A percentile compares a stretch with the other conserved stretches of the same genome.
These are phyloP conservation scores for Tetradesmus obliquus DNA, from an alignment of 139 green algal genomes.

Conservation along the genomic window DNA sequence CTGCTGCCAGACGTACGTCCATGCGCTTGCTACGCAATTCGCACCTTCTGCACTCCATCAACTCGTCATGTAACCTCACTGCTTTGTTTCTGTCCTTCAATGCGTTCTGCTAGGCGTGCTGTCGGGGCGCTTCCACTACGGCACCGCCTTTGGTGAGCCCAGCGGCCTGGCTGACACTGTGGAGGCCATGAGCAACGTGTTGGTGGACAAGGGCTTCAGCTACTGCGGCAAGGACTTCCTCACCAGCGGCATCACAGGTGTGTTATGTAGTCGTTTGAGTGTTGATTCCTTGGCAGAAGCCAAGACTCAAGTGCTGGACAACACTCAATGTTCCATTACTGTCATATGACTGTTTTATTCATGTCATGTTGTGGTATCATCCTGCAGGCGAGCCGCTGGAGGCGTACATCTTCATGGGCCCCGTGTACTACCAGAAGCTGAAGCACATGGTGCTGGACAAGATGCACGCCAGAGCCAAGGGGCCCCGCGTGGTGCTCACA, in stretches of 20 bases:
- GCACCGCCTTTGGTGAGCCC: constrained; percentile 95
- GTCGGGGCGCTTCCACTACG: constrained; percentile 82
- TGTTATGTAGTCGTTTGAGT: not conserved
- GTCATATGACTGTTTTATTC: not conserved
- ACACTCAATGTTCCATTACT: no score
- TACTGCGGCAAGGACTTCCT: constrained; percentile 94
- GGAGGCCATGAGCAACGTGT: constrained; percentile 75
- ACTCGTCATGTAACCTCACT: not conserved
- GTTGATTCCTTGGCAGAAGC: no score
- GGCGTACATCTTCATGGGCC: constrained; percentile 99
- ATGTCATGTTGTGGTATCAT: not conserved
- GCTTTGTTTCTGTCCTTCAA: constrained; percentile 93
- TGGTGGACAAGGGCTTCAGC: constrained; percentile 91
- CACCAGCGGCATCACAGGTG: constrained; percentile 91
- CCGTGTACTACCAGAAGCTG: constrained; percentile 99
- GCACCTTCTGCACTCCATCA: no score
- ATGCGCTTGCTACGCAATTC: not conserved
- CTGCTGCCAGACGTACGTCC: not conserved
- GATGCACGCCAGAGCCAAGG: constrained; percentile 94
- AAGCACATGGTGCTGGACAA: constrained; percentile 99
- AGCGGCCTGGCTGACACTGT: constrained; percentile 84
- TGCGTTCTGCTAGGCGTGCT: constrained; percentile 68
- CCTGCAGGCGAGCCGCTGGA: constrained; percentile 90
- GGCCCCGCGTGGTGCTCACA: constrained; percentile 93
- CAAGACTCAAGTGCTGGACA: no score